Conservation (phyloP, 805 yeast species). For the Middelhovenomyces tepae region DNA sequence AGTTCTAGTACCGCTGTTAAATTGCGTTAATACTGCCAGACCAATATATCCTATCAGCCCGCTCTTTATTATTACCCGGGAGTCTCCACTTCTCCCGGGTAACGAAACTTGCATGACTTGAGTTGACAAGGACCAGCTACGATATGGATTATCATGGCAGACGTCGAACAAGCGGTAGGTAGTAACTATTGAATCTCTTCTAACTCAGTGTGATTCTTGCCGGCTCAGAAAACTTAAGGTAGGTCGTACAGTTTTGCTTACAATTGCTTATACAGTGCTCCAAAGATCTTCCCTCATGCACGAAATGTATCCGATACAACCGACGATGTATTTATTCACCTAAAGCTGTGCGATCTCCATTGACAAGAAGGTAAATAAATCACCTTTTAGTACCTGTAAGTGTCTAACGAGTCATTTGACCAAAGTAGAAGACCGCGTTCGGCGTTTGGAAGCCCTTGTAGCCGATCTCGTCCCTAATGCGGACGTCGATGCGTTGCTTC, state of each 20-base stretch:
- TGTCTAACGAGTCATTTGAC: slow-evolving; percentile 43
- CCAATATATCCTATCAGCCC: too few relatives aligned
- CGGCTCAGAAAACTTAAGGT: slow-evolving; percentile 62
- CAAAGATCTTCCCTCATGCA: slow-evolving; percentile 66
- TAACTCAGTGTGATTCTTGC: slow-evolving; percentile 63
- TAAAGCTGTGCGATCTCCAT: slow-evolving; percentile 64
- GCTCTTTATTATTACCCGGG: too few relatives aligned
- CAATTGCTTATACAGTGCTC: slow-evolving; percentile 40
- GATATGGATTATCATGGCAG: slow-evolving; percentile 10
- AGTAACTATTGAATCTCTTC: background rate
- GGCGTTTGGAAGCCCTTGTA: slow-evolving; percentile 38
- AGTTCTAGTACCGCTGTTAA: too few relatives aligned
- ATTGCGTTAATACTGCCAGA: too few relatives aligned
- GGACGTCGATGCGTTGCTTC: slow-evolving; percentile 35
- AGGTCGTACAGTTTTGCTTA: slow-evolving; percentile 2
- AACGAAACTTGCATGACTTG: too few relatives aligned
- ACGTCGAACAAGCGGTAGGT: slow-evolving; percentile 25
- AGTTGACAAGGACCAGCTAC: too few relatives aligned
- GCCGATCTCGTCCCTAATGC: slow-evolving; percentile 37
- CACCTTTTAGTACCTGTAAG: background rate
- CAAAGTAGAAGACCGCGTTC: slow-evolving; percentile 54
- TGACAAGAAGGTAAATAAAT: slow-evolving; percentile 49
- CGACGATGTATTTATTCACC: slow-evolving; percentile 80
- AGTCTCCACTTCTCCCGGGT: too few relatives aligned
- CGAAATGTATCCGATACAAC: slow-evolving; percentile 60